Percentiles rank a stretch among this genome's conserved stretches.
Conservation (phyloP, 2,329 filamentous ascomycete genomes). For the Phialophora tarda region DNA sequence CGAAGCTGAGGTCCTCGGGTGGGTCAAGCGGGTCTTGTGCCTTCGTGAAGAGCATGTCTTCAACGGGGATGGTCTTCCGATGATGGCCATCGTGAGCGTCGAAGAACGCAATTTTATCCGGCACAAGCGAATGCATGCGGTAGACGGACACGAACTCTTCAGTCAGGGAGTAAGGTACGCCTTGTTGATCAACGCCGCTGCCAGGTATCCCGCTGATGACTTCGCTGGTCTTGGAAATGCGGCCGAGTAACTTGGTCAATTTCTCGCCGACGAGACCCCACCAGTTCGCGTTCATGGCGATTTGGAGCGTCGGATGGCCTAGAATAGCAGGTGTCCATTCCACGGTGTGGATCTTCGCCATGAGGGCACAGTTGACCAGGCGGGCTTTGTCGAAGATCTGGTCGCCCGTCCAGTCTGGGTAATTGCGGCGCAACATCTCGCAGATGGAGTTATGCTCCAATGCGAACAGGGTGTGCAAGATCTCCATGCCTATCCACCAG, state of each 20-base stretch:
- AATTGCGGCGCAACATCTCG: slow-evolving; percentile 45
- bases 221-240: slow-evolving; percentile 50
- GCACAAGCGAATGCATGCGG: slow-evolving; percentile 52
- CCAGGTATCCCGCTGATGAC: slow-evolving; percentile 50
- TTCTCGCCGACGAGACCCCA: slow-evolving; percentile 53
- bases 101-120: slow-evolving; percentile 48
- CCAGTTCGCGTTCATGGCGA: slow-evolving; percentile 56
- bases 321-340: slow-evolving; percentile 59
- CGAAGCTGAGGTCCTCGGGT: slow-evolving; percentile 41
- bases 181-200: slow-evolving; percentile 47
- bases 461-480: slow-evolving; percentile 55
- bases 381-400: slow-evolving; percentile 54
- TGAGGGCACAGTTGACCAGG: slow-evolving; percentile 54
- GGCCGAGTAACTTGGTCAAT: slow-evolving; percentile 50
- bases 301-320: slow-evolving; percentile 51
- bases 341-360: slow-evolving; percentile 58
- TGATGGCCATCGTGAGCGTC: slow-evolving; percentile 38
- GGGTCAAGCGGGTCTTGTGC: slow-evolving; percentile 25
- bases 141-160: slow-evolving; percentile 56
- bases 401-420: slow-evolving; percentile 50
- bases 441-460: slow-evolving; percentile 56
- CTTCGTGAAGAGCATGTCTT: slow-evolving; percentile 20
- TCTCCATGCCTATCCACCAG: slow-evolving; percentile 56
- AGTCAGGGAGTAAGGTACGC: slow-evolving; percentile 50
- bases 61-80: slow-evolving; percentile 40